Evolutionary conservation across 768 basidiomycete species (phyloP).

Genomic region (Rhodotorula graminis): DNA sequence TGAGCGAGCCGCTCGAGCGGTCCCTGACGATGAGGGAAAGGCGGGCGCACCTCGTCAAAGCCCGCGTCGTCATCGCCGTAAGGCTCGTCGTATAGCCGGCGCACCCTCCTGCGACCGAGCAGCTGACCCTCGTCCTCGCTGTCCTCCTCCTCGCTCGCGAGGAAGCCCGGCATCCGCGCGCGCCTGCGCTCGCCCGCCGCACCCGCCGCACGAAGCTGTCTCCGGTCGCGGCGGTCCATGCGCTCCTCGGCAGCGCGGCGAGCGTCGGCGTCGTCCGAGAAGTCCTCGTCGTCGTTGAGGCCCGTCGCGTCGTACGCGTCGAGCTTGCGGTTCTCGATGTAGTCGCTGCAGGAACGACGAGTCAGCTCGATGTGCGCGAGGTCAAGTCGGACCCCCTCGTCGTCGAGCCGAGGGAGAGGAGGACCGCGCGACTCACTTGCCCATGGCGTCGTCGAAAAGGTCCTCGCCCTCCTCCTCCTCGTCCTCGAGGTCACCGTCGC

Average conservation of each 20-base stretch:
- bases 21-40: not conserved
- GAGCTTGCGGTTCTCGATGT: constrained; percentile 71
- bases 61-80: constrained; percentile 85
- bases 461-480: constrained; percentile 82
- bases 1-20: too few relatives aligned
- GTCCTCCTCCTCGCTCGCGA: constrained; percentile 75
- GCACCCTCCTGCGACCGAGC: constrained; percentile 66
- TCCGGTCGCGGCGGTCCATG: constrained; percentile 82
- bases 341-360: constrained; percentile 55
- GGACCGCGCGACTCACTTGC: constrained; percentile 59
- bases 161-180: constrained; percentile 76
- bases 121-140: constrained; percentile 60
- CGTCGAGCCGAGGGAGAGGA: too few relatives aligned
- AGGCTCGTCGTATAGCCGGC: constrained; percentile 90
- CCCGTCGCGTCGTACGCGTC: constrained; percentile 84
- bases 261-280: constrained; percentile 61
- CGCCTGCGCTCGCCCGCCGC: constrained; percentile 60
- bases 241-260: constrained; percentile 76
- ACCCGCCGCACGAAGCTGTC: constrained; percentile 61
- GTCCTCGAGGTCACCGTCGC: constrained; percentile 45
- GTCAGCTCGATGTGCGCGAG: too few relatives aligned
- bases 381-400: too few relatives aligned
- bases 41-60: constrained; percentile 65
- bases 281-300: constrained; percentile 71
- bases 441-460: constrained; percentile 70